Percentiles rank a stretch among this genome's conserved stretches.
phyloP scores from a whole-genome alignment of 73 alveolate species.

The Paramecium octaurelia region DNA sequence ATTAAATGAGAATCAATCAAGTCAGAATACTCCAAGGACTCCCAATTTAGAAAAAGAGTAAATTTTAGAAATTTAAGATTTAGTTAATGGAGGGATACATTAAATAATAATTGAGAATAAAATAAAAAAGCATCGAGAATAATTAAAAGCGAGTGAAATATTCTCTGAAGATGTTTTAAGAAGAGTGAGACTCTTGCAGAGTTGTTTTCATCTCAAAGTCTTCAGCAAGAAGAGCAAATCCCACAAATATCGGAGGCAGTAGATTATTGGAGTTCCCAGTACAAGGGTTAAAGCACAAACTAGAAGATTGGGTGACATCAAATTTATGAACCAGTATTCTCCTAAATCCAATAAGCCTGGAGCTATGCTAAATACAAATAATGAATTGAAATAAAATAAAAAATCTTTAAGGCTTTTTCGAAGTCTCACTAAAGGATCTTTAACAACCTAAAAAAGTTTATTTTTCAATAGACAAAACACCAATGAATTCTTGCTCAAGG shows the following conservation, averaged over 20 bases:
- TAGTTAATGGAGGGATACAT: constrained; percentile 7
- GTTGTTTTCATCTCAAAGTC: constrained; percentile 21
- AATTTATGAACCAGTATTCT: neutral
- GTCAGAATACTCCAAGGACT: neutral
- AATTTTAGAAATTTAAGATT: neutral
- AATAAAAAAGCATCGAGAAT: neutral
- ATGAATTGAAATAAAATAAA: neutral
- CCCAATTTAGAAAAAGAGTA: neutral
- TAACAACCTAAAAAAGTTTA: neutral
- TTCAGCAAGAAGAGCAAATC: neutral
- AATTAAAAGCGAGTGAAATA: neutral
- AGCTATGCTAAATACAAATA: neutral
- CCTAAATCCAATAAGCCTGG: neutral
- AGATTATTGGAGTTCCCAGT: neutral
- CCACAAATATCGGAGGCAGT: neutral
- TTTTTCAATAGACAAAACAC: neutral
- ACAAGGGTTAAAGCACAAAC: neutral
- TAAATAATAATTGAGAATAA: neutral
- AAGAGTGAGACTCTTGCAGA: constrained; percentile 13
- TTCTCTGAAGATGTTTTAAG: constrained; percentile 25
- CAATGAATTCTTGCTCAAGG: neutral
- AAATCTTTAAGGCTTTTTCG: neutral
- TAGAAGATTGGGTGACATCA: neutral
- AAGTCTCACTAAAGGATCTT: neutral
- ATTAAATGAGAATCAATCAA: neutral